Percentiles rank a stretch among this genome's conserved stretches.
Evolutionary conservation across 1,284 basidiomycete species (phyloP).

Genomic region (Malassezia arunalokei): DNA sequence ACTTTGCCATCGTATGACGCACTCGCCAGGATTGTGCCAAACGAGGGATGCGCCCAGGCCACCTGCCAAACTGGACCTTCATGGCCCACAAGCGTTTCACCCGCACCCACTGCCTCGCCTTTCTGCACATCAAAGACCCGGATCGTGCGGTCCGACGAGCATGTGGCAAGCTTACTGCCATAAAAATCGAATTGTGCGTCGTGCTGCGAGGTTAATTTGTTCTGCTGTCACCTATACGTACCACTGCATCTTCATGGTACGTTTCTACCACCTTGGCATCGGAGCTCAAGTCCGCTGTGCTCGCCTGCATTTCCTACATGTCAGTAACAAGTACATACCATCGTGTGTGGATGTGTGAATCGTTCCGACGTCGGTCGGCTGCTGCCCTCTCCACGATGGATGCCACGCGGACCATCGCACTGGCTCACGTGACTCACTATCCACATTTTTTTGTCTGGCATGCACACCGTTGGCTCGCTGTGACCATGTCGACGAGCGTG

Average conservation of each 20-base stretch:
- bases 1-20: constrained; percentile 98
- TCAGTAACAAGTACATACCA: neutral
- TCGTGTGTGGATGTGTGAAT: neutral
- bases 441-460: neutral
- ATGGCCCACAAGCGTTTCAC: constrained; percentile 51
- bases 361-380: neutral
- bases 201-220: constrained; percentile 49
- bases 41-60: constrained; percentile 88
- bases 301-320: constrained; percentile 4
- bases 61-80: constrained; percentile 97
- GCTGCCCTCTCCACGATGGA: neutral
- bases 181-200: constrained; percentile 98
- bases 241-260: constrained; percentile 43
- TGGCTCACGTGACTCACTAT: neutral
- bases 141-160: constrained; percentile 87
- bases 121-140: constrained; percentile 91
- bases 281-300: constrained; percentile 1
- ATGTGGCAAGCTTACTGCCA: constrained; percentile 87
- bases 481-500: neutral
- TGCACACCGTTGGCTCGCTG: neutral
- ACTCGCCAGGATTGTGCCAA: constrained; percentile 86
- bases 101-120: constrained; percentile 59
- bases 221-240: constrained; percentile 8
- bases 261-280: constrained; percentile 38
- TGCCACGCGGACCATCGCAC: neutral